A percentile compares a stretch with the other conserved stretches of the same genome.
These are phyloP conservation scores for Pisolithus thermaeus DNA, from an alignment of 1,284 basidiomycete species.

Conservation along the genomic window DNA sequence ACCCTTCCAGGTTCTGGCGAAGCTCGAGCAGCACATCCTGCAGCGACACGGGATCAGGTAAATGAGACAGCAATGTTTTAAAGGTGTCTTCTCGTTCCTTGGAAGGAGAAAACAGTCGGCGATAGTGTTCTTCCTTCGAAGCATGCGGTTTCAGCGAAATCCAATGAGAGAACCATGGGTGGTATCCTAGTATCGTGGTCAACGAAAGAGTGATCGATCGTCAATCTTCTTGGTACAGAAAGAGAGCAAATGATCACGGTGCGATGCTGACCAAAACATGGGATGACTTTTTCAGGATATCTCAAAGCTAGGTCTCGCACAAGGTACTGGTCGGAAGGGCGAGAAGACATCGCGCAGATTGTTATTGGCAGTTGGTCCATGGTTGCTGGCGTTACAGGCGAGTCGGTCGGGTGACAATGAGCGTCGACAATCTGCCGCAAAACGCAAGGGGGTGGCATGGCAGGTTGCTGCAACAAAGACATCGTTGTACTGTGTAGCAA, in stretches of 20 bases:
- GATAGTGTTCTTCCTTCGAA: conserved; percentile 65
- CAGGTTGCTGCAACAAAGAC: conserved; percentile 1
- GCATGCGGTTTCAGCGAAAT: conserved; percentile 43
- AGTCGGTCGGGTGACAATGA: conserved; percentile 79
- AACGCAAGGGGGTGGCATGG: conserved; percentile 33
- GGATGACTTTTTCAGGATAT: conserved; percentile 63
- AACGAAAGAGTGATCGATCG: conserved; percentile 2
- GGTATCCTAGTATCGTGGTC: conserved; percentile 50
- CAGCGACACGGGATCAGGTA: conserved; percentile 62
- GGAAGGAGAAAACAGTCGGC: conserved; percentile 44
- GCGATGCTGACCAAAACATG: conserved; percentile 60
- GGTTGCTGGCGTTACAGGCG: conserved; percentile 38
- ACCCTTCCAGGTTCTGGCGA: conserved; percentile 46
- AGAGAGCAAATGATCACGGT: not conserved
- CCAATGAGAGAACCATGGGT: conserved; percentile 78
- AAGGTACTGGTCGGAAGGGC: conserved; percentile 53
- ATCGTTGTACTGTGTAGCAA: not conserved
- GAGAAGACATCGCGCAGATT: conserved; percentile 72
- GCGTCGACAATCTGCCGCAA: conserved; percentile 66
- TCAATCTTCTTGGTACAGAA: conserved; percentile 9
- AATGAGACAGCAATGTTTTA: conserved; percentile 42
- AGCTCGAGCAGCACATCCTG: conserved; percentile 47
- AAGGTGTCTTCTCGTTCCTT: conserved; percentile 38
- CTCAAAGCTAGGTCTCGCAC: conserved; percentile 54
- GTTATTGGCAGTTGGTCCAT: conserved; percentile 52